A percentile compares a stretch with the other conserved stretches of the same genome.
phyloP scores from a whole-genome alignment of 2,329 filamentous ascomycete genomes.

The Dothistroma septosporum region DNA sequence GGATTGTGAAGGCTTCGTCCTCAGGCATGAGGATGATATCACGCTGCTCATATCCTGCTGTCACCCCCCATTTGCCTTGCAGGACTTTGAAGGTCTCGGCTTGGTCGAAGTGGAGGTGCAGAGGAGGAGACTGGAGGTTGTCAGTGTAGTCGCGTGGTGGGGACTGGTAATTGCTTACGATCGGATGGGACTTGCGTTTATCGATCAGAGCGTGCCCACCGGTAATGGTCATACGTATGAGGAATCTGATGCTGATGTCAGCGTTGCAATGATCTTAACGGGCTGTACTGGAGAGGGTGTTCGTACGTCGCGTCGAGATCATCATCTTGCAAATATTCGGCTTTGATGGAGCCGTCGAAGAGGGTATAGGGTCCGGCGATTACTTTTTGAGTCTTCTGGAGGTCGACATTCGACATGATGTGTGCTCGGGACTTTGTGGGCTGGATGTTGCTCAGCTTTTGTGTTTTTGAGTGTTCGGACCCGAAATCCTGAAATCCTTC shows the following conservation, averaged over 20 bases:
- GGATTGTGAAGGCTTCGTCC: not conserved
- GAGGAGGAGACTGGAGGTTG: constrained; percentile 5
- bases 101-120: constrained; percentile 16
- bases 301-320: constrained; percentile 12
- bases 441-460: not conserved
- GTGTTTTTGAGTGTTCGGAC: not conserved
- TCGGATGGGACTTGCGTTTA: constrained; percentile 6
- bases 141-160: not conserved
- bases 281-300: not conserved
- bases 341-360: constrained; percentile 12
- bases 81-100: constrained; percentile 16
- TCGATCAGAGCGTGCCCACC: constrained; percentile 3
- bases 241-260: not conserved
- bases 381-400: constrained; percentile 5
- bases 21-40: constrained; percentile 10
- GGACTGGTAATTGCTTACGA: not conserved
- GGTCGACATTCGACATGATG: constrained; percentile 3
- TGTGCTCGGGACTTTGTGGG: not conserved
- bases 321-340: constrained; percentile 10
- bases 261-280: not conserved
- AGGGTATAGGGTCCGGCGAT: constrained; percentile 8
- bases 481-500: not conserved
- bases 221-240: constrained; percentile 4
- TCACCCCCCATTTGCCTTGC: constrained; percentile 6
- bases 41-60: constrained; percentile 7